Percentiles rank a stretch among this genome's conserved stretches.
phyloP scores from a whole-genome alignment of 2,329 filamentous ascomycete species.

The Neodidymelliopsis sp. region DNA sequence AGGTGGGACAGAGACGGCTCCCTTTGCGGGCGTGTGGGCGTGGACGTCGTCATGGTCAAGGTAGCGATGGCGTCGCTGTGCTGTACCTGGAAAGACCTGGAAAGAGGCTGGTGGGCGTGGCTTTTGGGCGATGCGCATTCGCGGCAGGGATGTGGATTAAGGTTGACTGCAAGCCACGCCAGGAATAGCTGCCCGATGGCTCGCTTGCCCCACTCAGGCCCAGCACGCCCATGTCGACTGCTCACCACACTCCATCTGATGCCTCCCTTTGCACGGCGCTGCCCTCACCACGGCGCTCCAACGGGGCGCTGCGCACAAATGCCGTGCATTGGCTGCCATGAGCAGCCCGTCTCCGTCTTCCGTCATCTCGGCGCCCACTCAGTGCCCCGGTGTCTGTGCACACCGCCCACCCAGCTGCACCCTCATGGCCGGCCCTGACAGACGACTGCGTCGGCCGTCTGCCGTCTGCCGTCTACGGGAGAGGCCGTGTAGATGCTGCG shows the following conservation, averaged over 20 bases:
- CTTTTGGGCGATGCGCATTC: slow-evolving; percentile 38
- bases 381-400: slow-evolving; percentile 20
- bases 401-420: slow-evolving; percentile 25
- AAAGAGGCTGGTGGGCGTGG: slow-evolving; percentile 32
- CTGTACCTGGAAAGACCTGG: too few relatives aligned
- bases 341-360: slow-evolving; percentile 27
- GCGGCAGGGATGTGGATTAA: slow-evolving; percentile 44
- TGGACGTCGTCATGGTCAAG: slow-evolving; percentile 18
- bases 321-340: slow-evolving; percentile 39
- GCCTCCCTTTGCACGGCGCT: slow-evolving; percentile 35
- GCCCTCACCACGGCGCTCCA: slow-evolving; percentile 26
- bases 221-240: slow-evolving; percentile 21
- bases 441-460: too few relatives aligned
- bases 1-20: slow-evolving; percentile 29
- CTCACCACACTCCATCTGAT: slow-evolving; percentile 44
- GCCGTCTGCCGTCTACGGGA: slow-evolving; percentile 28
- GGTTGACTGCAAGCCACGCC: slow-evolving; percentile 50
- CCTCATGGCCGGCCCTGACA: slow-evolving; percentile 32
- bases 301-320: slow-evolving; percentile 34
- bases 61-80: slow-evolving; percentile 26
- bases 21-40: slow-evolving; percentile 24
- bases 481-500: slow-evolving; percentile 30
- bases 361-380: slow-evolving; percentile 32
- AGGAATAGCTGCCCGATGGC: slow-evolving; percentile 45
- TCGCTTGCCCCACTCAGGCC: slow-evolving; percentile 14